Base-by-base conservation (phyloP, 805 yeast species). In the Lipomyces sp. region DNA sequence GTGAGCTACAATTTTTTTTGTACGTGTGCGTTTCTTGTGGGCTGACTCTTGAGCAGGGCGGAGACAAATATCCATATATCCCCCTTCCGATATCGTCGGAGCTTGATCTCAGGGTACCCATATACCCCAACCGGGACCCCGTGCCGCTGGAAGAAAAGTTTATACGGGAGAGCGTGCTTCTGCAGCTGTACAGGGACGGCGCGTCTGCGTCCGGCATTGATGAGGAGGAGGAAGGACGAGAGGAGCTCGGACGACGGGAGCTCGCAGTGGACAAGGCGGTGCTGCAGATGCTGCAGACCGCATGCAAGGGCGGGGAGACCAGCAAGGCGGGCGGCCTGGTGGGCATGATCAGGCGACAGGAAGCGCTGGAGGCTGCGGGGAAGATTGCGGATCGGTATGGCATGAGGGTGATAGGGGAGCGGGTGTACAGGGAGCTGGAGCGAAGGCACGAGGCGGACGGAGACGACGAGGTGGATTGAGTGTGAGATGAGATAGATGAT, bases 21-120 rank as follows among this genome's bases (percentile, higher is more conserved):
- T n/a, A n/a, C n/a, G n/a, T n/a, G n/a, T n/a, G n/a, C n/a, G n/a
- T n/a, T n/a, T n/a, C n/a, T n/a, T n/a, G n/a, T n/a, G n/a, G n/a
- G n/a, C n/a, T n/a, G n/a, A n/a, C n/a, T n/a, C 5, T 4, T n/a
- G 16, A 6, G 31, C 84, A 86, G 67, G 90, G 89, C 21, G 72
- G 73, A 3, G 67, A 66, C 39, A 71, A 72, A 29, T 83, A 83
- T 68, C 97, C 97, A 0, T 78, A 81, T 2, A 81, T 87, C 63
- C 98, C 98, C 13, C 69, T 93, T 44, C 85, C 96, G 0, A 73
- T 89, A 49, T 91, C 95, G 0, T 76, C 88, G 10, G 96, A 87
- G 61, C 66, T 91, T 57, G 84, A 82, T 13, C 70, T 89, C 39
- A 73, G 74, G 49, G 66, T 89, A 22, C 96, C 97, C 1, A 72